Conservation (phyloP, 2,329 filamentous ascomycete species). For the Microcyclospora tardicrescens region DNA sequence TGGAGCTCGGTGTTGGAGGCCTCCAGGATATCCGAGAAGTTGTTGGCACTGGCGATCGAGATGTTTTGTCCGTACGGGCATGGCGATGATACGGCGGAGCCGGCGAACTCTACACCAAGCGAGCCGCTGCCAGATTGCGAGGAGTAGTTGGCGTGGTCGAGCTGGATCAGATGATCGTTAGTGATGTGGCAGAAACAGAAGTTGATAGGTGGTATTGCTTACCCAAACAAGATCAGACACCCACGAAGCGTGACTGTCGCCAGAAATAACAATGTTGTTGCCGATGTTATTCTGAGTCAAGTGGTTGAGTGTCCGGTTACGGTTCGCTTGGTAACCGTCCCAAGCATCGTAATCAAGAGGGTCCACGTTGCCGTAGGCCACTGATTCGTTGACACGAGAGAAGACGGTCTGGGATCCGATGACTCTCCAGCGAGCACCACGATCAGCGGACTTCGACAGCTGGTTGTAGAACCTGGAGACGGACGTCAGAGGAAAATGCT, state of each 20-base stretch:
- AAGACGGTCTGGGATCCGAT: conserved; percentile 62
- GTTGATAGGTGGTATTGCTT: conserved; percentile 13
- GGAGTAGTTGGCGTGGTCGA: conserved; percentile 27
- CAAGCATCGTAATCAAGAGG: conserved; percentile 44
- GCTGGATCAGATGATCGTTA: neutral
- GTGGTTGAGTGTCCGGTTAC: conserved; percentile 55
- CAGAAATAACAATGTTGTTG: conserved; percentile 62
- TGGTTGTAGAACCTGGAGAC: conserved; percentile 43
- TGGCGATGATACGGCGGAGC: conserved; percentile 51
- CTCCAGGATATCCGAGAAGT: conserved; percentile 33
- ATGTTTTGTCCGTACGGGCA: conserved; percentile 48
- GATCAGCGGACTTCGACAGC: conserved; percentile 32
- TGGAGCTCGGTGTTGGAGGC: conserved; percentile 49
- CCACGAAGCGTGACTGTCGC: conserved; percentile 57
- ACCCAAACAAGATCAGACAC: conserved; percentile 34
- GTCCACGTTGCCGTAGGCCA: conserved; percentile 30
- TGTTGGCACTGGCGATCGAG: conserved; percentile 39
- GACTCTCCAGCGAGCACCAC: conserved; percentile 58
- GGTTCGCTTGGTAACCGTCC: conserved; percentile 57
- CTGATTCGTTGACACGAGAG: conserved; percentile 40
- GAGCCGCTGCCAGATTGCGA: conserved; percentile 26
- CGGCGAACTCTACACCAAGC: conserved; percentile 43
- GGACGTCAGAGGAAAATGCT: neutral
- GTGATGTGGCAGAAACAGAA: neutral
- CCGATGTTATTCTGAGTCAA: conserved; percentile 54